A percentile compares a stretch with the other conserved stretches of the same genome.
Evolutionary conservation across 345 rosid species (phyloP).

Genomic region (Salix suchowensis): DNA sequence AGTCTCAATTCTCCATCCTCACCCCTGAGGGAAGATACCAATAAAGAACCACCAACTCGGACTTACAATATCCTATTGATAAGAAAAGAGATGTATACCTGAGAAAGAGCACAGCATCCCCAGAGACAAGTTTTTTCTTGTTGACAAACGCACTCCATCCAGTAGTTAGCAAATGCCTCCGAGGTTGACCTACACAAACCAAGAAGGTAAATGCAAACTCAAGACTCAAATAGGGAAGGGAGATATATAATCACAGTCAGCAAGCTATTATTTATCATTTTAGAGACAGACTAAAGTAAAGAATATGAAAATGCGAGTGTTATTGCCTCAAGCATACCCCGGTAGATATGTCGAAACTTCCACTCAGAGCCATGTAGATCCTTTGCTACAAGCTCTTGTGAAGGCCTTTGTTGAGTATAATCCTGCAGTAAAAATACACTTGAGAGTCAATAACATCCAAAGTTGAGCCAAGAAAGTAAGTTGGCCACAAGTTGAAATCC

Average conservation of each 20-base stretch:
- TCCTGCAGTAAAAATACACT: conserved; percentile 46
- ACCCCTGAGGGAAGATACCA: conserved; percentile 50
- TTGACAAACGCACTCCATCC: conserved; percentile 99
- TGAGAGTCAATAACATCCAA: conserved; percentile 8
- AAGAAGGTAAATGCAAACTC: not conserved
- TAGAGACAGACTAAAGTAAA: not conserved
- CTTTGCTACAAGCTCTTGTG: conserved; percentile 94
- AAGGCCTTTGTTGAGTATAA: conserved; percentile 90
- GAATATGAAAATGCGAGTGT: not conserved
- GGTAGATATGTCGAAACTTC: conserved; percentile 91
- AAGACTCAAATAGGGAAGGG: not conserved
- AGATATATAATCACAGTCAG: not conserved
- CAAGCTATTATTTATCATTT: not conserved
- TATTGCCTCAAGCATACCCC: conserved; percentile 47
- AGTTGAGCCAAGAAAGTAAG: not conserved
- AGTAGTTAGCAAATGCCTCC: conserved; percentile 96
- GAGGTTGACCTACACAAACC: conserved; percentile 73
- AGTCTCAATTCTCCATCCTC: conserved; percentile 88
- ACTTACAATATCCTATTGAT: not conserved
- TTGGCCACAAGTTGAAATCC: not conserved
- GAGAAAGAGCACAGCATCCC: conserved; percentile 97
- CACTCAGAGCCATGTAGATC: conserved; percentile 96
- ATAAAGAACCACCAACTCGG: not conserved
- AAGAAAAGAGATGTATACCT: conserved; percentile 39
- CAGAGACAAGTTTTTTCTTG: conserved; percentile 95